These are phyloP conservation scores for Clavariopsis aquatica DNA, from an alignment of 495 filamentous ascomycete species.

Conservation along the genomic window DNA sequence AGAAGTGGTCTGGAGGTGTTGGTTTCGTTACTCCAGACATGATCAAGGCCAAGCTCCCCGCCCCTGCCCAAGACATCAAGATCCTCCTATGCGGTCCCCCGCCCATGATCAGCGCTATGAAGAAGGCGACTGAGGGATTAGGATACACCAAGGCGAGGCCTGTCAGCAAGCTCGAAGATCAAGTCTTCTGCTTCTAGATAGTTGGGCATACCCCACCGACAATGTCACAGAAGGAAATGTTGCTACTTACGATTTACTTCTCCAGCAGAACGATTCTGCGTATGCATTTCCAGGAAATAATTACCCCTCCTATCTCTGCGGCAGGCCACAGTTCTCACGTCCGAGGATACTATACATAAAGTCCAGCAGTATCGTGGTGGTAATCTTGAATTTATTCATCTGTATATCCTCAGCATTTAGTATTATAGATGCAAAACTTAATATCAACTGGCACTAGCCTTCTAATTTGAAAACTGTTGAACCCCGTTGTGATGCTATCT, in stretches of 20 bases:
- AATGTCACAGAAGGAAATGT: neutral
- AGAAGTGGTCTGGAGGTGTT: constrained; percentile 83
- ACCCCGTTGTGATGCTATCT: neutral
- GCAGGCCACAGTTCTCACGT: too few relatives aligned
- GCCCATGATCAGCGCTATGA: constrained; percentile 95
- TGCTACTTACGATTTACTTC: too few relatives aligned
- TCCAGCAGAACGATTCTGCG: too few relatives aligned
- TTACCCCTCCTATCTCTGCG: too few relatives aligned
- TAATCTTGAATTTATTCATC: neutral
- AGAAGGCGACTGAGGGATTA: constrained; percentile 86
- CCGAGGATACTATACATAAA: neutral
- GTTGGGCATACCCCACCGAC: neutral
- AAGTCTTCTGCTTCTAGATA: constrained; percentile 93
- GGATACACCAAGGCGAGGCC: constrained; percentile 89
- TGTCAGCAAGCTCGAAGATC: constrained; percentile 95
- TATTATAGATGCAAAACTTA: neutral
- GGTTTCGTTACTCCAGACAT: constrained; percentile 95
- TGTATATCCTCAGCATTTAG: neutral
- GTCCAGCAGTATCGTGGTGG: neutral
- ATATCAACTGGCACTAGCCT: neutral
- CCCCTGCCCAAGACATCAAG: constrained; percentile 85
- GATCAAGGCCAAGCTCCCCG: constrained; percentile 86
- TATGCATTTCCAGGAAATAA: too few relatives aligned
- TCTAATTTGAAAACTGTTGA: neutral
- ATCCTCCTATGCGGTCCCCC: constrained; percentile 95